Percentiles rank a stretch among this genome's conserved stretches.
Conservation (phyloP, 495 filamentous ascomycete genomes). For the Penicillium herquei region DNA sequence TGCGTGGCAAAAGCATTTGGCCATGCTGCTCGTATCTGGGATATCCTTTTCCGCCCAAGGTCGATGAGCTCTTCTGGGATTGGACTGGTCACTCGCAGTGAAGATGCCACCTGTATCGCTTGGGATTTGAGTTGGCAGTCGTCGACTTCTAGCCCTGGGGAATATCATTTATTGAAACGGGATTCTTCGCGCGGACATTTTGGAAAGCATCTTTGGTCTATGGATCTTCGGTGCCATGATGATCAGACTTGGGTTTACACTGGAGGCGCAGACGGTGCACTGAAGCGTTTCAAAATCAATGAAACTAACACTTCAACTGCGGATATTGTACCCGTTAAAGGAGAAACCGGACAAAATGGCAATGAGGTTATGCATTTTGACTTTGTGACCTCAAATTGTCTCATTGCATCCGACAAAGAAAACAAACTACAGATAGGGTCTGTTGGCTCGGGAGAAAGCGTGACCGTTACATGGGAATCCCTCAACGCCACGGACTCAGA, state of each 20-base stretch:
- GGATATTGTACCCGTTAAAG: not conserved
- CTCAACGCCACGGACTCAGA: constrained; percentile 18
- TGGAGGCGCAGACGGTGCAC: constrained; percentile 79
- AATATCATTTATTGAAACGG: constrained; percentile 48
- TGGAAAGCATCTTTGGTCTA: constrained; percentile 92
- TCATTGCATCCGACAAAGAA: constrained; percentile 59
- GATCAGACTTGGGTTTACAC: constrained; percentile 57
- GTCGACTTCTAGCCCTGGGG: constrained; percentile 9
- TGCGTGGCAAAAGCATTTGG: constrained; percentile 70
- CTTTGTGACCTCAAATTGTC: constrained; percentile 55
- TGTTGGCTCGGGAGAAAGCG: constrained; percentile 16
- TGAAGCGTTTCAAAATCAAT: constrained; percentile 36
- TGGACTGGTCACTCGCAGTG: constrained; percentile 69
- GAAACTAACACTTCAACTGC: constrained; percentile 1
- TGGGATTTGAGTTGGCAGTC: constrained; percentile 58
- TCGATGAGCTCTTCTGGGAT: constrained; percentile 21
- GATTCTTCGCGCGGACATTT: constrained; percentile 60
- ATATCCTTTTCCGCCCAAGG: constrained; percentile 60
- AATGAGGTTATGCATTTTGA: constrained; percentile 63
- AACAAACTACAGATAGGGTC: constrained; percentile 58
- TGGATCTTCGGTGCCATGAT: constrained; percentile 41
- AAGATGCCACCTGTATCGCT: constrained; percentile 69
- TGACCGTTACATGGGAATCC: constrained; percentile 28
- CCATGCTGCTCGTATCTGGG: constrained; percentile 88
- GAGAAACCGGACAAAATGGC: constrained; percentile 19